Base-by-base conservation (phyloP, 352 stramenopile species). In the Pseudoperonospora humuli region DNA sequence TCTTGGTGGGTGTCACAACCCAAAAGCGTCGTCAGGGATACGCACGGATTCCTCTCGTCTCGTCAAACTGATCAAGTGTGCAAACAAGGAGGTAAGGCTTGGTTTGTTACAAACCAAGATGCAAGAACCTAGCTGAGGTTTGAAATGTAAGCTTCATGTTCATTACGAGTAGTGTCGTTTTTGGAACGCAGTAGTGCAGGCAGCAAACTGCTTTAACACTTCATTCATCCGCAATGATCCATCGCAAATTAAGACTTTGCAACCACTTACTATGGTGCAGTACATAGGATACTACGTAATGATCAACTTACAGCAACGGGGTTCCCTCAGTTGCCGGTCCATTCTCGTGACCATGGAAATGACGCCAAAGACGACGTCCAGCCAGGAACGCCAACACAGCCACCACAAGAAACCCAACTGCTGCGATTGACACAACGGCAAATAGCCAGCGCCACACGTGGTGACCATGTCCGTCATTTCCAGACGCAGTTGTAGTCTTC, bases 391-490 rank as follows among this genome's bases (percentile, higher is more conserved):
- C 37, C 19, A 63, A 17, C 24, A 33, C 54, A 24, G 54, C 40
- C 47, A 63, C 37, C 19, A 27, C 54, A 43, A 54, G 47, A 23
- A 56, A 56, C 3, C 40, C 38, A 27, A 58, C 35, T 11, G 28
- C 41, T 0, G 31, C 54, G 5, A 63, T 28, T 18, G 41, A 41
- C 47, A 63, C 54, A 20, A 63, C 38, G 18, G 41, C 47, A n/a
- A 63, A 44, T 20, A 63, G 21, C 54, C 54, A 63, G 14, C 33
- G 39, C 52, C 52, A 56, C 27, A 61, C 26, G 18, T 61, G 45
- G 38, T 52, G 52, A 56, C 39, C 35, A 29, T 52, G 52, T 6
- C 27, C 39, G 13, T 19, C 10, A 29, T 41, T 49, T 23, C 33
- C 34, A 2, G 39, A 33, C 1, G 28, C 46, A 13, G 34, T 43